Conservation (phyloP, 2,329 filamentous ascomycete genomes). For the Colletotrichum sp. region DNA sequence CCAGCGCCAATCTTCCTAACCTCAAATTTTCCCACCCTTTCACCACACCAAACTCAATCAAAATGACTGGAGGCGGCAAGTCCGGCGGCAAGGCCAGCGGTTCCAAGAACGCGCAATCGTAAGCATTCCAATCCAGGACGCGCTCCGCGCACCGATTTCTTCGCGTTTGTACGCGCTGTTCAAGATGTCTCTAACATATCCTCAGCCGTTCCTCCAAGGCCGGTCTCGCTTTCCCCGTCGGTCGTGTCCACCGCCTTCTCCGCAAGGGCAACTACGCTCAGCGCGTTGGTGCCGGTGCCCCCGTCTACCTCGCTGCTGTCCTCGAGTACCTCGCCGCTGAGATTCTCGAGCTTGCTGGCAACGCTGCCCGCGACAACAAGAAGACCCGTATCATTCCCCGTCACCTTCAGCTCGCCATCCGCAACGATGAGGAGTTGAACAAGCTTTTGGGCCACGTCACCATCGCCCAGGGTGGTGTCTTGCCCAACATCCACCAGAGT, state of each 20-base stretch:
- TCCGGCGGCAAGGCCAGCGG: slow-evolving; percentile 99
- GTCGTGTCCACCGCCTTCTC: slow-evolving; percentile 98
- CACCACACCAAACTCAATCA: slow-evolving; percentile 56
- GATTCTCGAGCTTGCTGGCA: slow-evolving; percentile 98
- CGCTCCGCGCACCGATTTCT: neutral
- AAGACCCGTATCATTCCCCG: slow-evolving; percentile 99
- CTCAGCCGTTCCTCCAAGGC: slow-evolving; percentile 98
- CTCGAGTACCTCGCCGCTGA: slow-evolving; percentile 98
- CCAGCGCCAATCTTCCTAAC: neutral
- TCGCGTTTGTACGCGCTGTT: neutral
- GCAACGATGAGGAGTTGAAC: slow-evolving; percentile 99
- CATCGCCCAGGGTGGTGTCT: slow-evolving; percentile 95
- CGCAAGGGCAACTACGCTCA: slow-evolving; percentile 99
- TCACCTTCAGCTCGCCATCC: slow-evolving; percentile 98
- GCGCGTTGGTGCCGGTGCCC: slow-evolving; percentile 98
- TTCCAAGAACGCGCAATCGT: slow-evolving; percentile 99
- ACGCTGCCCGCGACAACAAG: slow-evolving; percentile 99
- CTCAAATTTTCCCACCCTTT: slow-evolving; percentile 26
- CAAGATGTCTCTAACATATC: neutral
- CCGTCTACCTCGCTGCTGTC: slow-evolving; percentile 95
- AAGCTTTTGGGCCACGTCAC: slow-evolving; percentile 96
- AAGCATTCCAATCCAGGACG: slow-evolving; percentile 50
- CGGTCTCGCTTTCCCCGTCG: slow-evolving; percentile 97
- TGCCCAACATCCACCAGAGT: slow-evolving; percentile 98
- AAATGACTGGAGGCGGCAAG: slow-evolving; percentile 99